Evolutionary conservation across 179 eudicot species (phyloP), one percentile per base, ranked within the genome.

Genomic region (Heliamphora pulchella): DNA sequence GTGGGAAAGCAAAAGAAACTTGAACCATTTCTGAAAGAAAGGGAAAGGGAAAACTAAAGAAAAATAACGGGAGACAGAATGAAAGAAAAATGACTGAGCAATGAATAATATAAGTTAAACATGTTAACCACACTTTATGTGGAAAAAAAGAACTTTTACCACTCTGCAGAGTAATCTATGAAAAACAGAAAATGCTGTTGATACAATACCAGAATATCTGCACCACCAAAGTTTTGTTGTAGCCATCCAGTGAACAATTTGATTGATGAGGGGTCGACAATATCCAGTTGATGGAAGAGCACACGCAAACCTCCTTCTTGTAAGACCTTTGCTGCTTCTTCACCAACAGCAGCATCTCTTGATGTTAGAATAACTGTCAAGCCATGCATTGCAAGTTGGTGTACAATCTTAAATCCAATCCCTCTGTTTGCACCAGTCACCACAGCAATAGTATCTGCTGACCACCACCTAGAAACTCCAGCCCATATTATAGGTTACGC

Each of bases 361-460:
- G 98, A 94, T 17, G 96, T 94, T 62, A 96, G 89, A 71, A 96
- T 54, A 50, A 96, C 96, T 8, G 92, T 91, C 85, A 96, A 50
- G 53, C 98, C 98, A 75, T 94, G 97, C 78, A 64, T 79, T 13
- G 97, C 92, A 64, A 96, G 97, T 83, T 92, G 98, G 69, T 85
- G 90, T 1, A 81, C 87, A 81, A 92, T 94, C 89, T 96, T 98
- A 86, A 92, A 96, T 13, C 99, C 99, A 58, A 96, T 96, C 82
- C 99, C 99, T 84, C 99, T 84, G 79, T 96, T 96, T 58, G 96
- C 91, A 53, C 98, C 98, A 20, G 98, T 95, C 81, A 95, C 98
- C 77, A 93, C 90, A 20, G 94, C 98, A 84, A 94, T 79, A 31
- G 96, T 94, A 57, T 90, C 91, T 31, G 88, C 61, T 15, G 90